A percentile compares a stretch with the other conserved stretches of the same genome.
phyloP scores from a whole-genome alignment of 192 early-diverging fungal genomes.

The Coemansia sp. region DNA sequence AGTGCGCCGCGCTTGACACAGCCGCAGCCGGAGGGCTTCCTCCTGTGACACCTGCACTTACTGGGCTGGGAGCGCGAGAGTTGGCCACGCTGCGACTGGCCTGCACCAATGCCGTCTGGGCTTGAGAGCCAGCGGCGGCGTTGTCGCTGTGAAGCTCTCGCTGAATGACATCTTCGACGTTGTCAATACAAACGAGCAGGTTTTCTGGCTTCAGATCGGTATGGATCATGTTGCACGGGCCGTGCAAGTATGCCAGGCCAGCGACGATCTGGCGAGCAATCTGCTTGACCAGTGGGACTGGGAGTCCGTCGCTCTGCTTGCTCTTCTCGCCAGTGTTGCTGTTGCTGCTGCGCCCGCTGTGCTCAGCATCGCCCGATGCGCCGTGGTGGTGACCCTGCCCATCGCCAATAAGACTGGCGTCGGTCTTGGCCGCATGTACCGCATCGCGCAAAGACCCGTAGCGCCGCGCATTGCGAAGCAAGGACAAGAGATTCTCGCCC shows the following conservation, averaged over 20 bases:
- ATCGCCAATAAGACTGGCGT: conserved; percentile 24
- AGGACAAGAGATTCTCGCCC: conserved; percentile 88
- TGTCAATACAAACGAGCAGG: conserved; percentile 86
- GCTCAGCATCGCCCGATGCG: background rate
- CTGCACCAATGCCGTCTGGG: conserved; percentile 24
- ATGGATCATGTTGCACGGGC: conserved; percentile 93
- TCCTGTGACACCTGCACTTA: background rate
- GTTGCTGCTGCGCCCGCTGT: conserved; percentile 9
- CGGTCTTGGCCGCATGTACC: conserved; percentile 19
- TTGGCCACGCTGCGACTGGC: conserved; percentile 53
- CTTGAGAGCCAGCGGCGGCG: background rate
- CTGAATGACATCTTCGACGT: conserved; percentile 78
- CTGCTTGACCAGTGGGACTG: conserved; percentile 82
- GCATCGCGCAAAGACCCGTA: conserved; percentile 41
- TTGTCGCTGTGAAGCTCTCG: conserved; percentile 41
- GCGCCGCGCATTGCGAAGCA: conserved; percentile 68
- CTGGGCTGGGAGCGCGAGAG: conserved; percentile 50
- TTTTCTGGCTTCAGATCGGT: conserved; percentile 99
- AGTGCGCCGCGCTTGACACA: conserved; percentile 19
- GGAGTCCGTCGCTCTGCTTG: conserved; percentile 66
- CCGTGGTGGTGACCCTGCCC: conserved; percentile 3
- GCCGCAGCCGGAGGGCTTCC: background rate
- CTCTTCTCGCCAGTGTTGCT: conserved; percentile 17
- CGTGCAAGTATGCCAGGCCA: conserved; percentile 93
- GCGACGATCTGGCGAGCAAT: conserved; percentile 87